Evolutionary conservation across 305 asterid species (phyloP), one percentile per base, ranked within the genome.

Genomic region (Fraxinus sp.): DNA sequence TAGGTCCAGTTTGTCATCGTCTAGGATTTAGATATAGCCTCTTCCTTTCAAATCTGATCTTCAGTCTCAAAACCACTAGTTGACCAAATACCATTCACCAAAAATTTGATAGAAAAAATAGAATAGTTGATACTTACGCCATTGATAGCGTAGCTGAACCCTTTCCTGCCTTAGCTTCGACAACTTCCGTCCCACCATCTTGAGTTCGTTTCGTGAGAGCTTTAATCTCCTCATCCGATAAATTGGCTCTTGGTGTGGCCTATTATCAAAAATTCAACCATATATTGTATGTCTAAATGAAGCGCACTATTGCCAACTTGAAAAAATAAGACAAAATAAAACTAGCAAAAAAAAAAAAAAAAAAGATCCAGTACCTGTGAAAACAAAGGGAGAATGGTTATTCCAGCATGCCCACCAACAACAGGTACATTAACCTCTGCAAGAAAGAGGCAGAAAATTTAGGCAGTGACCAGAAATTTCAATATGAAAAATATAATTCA

Each of bases 121-220:
- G 28, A 79, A 77, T 2, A 46, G 3, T 28, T 44, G 83, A 77
- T 32, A 88, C 97, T 88, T 90, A 94, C 97, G 97, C 98, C 99
- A 95, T 94, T 52, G 99, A 95, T 41, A 95, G 95, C 59, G 99
- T 95, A 79, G 99, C 98, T 37, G 99, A 94, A 80, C 97, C 98
- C 89, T 95, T 95, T 86, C 91, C 92, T 79, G 98, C 99, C 91
- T 95, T 95, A 22, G 99, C 99, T 86, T 92, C 97, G 36, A 95
- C 99, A 70, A 95, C 99, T 85, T 95, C 99, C 0, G 97, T 95
- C 57, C 97, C 97, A 89, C 99, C 99, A 80, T 94, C 97, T 89
- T 95, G 99, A 74, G 97, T 94, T 88, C 99, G 87, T 81, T 94
- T 91, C 24, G 99, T 93, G 72, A 94, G 93, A 83, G 98, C 99